Conservation (phyloP, 257 asterid genomes). For the Fraxinus pennsylvanica region DNA sequence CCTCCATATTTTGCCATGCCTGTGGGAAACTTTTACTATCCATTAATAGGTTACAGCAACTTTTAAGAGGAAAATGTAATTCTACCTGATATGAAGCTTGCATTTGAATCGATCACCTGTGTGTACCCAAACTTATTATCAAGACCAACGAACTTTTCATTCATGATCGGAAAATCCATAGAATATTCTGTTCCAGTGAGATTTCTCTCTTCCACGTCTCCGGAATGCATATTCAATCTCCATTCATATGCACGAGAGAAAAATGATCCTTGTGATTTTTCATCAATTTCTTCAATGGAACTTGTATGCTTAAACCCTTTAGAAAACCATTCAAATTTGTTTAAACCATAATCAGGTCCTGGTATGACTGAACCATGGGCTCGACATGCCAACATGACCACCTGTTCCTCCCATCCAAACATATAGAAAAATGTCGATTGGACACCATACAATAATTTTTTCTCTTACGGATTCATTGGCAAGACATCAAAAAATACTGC, state of each 20-base stretch:
- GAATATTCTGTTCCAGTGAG: constrained; percentile 50
- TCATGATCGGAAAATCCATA: constrained; percentile 67
- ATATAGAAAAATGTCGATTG: neutral
- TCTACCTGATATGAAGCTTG: constrained; percentile 55
- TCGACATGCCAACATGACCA: constrained; percentile 56
- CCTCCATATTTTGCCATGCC: constrained; percentile 53
- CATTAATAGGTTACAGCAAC: neutral
- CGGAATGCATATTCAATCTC: constrained; percentile 56
- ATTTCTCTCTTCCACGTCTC: constrained; percentile 51
- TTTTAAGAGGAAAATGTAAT: neutral
- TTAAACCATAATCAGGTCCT: constrained; percentile 58
- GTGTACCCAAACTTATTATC: constrained; percentile 55
- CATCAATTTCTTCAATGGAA: constrained; percentile 14
- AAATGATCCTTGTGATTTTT: constrained; percentile 26
- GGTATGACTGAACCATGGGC: constrained; percentile 59
- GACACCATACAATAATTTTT: neutral
- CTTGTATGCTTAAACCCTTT: constrained; percentile 39
- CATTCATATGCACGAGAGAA: constrained; percentile 55
- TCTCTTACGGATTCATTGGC: neutral
- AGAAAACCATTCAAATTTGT: constrained; percentile 59
- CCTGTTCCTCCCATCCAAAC: constrained; percentile 34
- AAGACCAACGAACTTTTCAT: constrained; percentile 41
- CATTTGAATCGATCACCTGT: constrained; percentile 33
- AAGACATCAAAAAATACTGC: neutral
- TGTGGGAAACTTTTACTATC: neutral